Evolutionary conservation across 2,329 filamentous ascomycete genomes (phyloP), one percentile per base, ranked within the genome.

Genomic region (Arthrobotrys pseudoclavata): DNA sequence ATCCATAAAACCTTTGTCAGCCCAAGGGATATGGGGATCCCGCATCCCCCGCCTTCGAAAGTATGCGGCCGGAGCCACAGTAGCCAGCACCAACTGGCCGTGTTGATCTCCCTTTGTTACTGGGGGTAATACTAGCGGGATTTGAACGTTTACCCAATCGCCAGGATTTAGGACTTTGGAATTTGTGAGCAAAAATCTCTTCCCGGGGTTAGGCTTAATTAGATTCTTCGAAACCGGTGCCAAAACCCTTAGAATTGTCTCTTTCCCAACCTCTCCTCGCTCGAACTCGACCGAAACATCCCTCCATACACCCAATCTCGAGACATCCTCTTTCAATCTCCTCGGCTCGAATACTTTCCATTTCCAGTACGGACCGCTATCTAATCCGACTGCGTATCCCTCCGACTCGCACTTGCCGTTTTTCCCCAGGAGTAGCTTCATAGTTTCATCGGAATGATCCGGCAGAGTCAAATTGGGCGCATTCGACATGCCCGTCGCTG

Each of bases 261-360:
- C 26, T 12, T 47, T 48, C n/a, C 22, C 40, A 10, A 2, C 20
- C 31, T 15, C 13, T 0, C 15, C 40, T 22, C 52, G 42, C 15
- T 45, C 18, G 24, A 76, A 70, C 18, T 70, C 72, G n/a, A 62
- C 45, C 10, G 31, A 50, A 15, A 67, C 34, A 22, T 47, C 34
- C 22, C 50, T 66, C 72, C 72, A 76, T 4, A 76, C 60, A 1
- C 72, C 72, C 61, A 76, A 47, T 15, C 72, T 52, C 1, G 66
- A 76, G 47, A 76, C 22, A 55, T 76, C 72, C 4, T 53, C 45
- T 12, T 76, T 60, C n/a, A 70, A 15, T 9, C 66, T 48, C 18
- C 72, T 64, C n/a, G 72, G 72, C 29, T 76, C 50, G 12, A 22
- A 4, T 6, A 76, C 50, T n/a, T 70, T 76, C 72, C 72, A 76